Base-by-base conservation (phyloP, 2,329 filamentous ascomycete species). In the Dothidotthia symphoricarpi region DNA sequence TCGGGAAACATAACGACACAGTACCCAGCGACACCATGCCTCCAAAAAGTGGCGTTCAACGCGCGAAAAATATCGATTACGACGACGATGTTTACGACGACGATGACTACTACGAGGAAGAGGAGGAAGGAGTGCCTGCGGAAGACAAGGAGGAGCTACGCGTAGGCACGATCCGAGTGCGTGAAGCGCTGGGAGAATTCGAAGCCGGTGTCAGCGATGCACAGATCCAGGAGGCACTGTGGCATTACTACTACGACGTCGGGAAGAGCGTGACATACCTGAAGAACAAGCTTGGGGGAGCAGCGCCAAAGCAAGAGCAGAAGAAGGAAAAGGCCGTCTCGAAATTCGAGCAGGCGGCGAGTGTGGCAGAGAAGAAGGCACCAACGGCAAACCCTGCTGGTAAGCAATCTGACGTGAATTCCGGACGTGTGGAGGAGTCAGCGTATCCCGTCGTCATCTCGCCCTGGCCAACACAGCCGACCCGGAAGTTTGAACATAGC, bases 211-310 rank as follows among this genome's bases (percentile, higher is more conserved):
- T 78, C n/a, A 75, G 78, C 4, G 79, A 84, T 43, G 71, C 74
- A 25, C 85, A 95, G 60, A 91, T 96, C 46, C 82, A 95, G 63
- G 91, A 97, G 45, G 80, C 90, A 0, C 69, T 98, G 12, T 97
- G 89, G 88, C 82, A 98, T 68, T 96, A 96, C 67, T 97, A 91
- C 66, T 97, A 90, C 63, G 90, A 98, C 57, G 75, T 95, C 19
- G 85, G 82, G 40, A 95, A 95, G 67, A 82, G 88, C 1, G 84
- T 94, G 25, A 75, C 78, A 39, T 96, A 94, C 60, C 69, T 98
- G 41, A 78, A 82, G 47, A 85, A 82, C 75, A 82, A 52, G 28
- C 17, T 41, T 3, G 41, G 41, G 8, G 17, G 3, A 16, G 29
- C 25, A 36, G 51, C 53, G 15, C 54, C 56, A 3, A 65, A 58